Conservation (phyloP, 805 yeast species). For the Schizosaccharomyces cryophilus region DNA sequence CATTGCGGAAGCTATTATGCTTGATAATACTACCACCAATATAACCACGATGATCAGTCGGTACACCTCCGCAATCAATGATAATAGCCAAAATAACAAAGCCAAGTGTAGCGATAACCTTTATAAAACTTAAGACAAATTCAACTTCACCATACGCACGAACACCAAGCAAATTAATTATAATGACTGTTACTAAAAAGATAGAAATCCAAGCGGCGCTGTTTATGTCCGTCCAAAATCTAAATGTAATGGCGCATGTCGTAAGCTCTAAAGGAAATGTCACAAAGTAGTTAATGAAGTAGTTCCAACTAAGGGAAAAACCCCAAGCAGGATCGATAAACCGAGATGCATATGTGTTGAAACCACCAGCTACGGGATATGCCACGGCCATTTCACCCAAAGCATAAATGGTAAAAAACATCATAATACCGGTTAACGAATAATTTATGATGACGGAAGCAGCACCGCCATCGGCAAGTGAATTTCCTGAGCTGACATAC, state of each 20-base stretch:
- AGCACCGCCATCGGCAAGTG: conserved; percentile 28
- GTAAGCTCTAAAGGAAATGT: conserved; percentile 43
- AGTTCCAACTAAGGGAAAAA: conserved; percentile 51
- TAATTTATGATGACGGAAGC: conserved; percentile 28
- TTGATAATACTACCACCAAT: conserved; percentile 38
- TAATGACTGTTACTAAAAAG: conserved; percentile 26
- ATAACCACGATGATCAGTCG: conserved; percentile 29
- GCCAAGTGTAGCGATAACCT: conserved; percentile 33
- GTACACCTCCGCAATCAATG: conserved; percentile 24
- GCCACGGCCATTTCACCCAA: conserved; percentile 41
- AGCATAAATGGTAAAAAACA: conserved; percentile 27
- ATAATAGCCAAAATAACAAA: conserved; percentile 37
- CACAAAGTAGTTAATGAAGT: conserved; percentile 40
- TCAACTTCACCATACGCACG: conserved; percentile 46
- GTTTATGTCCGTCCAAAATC: conserved; percentile 26
- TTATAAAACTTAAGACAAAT: conserved; percentile 31
- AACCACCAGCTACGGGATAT: conserved; percentile 40
- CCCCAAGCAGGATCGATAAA: conserved; percentile 47
- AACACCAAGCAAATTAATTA: conserved; percentile 31
- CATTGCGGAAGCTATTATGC: conserved; percentile 36
- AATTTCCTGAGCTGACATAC: conserved; percentile 17
- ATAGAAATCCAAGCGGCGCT: conserved; percentile 34
- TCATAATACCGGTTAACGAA: conserved; percentile 25
- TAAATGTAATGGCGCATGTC: conserved; percentile 33
- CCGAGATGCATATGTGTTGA: conserved; percentile 34